Conservation (phyloP, 179 eudicot genomes). For the Gypsophila paniculata region DNA sequence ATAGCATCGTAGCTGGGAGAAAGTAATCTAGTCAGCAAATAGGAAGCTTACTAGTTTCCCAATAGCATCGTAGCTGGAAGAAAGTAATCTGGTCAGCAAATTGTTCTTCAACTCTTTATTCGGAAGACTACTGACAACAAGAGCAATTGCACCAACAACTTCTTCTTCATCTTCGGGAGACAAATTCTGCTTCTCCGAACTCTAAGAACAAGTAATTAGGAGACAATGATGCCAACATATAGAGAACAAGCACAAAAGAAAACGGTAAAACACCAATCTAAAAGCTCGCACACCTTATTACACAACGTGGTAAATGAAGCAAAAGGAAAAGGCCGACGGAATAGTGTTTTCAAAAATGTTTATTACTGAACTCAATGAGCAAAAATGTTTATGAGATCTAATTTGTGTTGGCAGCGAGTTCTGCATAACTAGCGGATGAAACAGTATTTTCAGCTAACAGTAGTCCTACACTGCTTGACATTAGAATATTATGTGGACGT, state of each 20-base stretch:
- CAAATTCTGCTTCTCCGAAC: constrained; percentile 62
- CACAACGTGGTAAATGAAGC: not conserved
- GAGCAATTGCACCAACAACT: constrained; percentile 69
- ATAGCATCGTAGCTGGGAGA: constrained; percentile 70
- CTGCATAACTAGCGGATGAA: not conserved
- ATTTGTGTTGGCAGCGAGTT: constrained; percentile 1
- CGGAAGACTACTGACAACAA: constrained; percentile 56
- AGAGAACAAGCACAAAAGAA: not conserved
- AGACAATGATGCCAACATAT: constrained; percentile 1
- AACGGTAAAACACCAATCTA: not conserved
- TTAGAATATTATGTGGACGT: not conserved
- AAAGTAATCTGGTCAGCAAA: constrained; percentile 64
- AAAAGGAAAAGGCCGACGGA: not conserved
- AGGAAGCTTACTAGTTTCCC: constrained; percentile 69
- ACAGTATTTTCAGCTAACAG: not conserved
- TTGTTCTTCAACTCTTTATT: constrained; percentile 66
- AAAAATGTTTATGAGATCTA: not conserved
- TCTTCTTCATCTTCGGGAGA: constrained; percentile 86
- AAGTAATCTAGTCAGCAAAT: constrained; percentile 53
- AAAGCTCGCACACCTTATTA: constrained; percentile 1
- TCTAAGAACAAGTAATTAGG: constrained; percentile 34
- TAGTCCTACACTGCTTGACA: not conserved
- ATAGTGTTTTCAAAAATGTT: not conserved
- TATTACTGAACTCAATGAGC: not conserved
- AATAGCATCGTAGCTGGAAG: constrained; percentile 67